phyloP scores from a whole-genome alignment of 805 yeast genomes.

The Gaillardinia entomophila region DNA sequence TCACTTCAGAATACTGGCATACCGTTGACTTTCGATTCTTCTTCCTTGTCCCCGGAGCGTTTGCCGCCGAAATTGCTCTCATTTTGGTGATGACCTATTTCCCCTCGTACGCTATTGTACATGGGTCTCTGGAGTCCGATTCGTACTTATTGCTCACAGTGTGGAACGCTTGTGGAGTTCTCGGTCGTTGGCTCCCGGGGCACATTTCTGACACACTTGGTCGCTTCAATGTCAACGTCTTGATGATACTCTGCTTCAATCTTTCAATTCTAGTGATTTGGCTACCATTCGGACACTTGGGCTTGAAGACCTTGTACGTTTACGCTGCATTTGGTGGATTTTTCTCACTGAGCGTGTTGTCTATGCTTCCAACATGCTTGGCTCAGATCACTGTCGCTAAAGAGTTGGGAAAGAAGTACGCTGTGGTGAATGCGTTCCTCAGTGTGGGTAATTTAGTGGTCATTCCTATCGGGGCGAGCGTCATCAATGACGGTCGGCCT shows the following conservation, averaged over 20 bases:
- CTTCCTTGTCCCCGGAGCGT: conserved; percentile 23
- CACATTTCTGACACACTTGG: conserved; percentile 21
- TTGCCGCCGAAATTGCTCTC: conserved; percentile 23
- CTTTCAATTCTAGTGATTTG: conserved; percentile 23
- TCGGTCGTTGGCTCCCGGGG: conserved; percentile 29
- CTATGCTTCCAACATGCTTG: conserved; percentile 27
- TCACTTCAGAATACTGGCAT: too few relatives aligned
- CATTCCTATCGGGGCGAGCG: conserved; percentile 27
- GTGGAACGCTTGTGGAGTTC: conserved; percentile 24
- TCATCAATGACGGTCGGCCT: conserved; percentile 20
- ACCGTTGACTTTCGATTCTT: conserved; percentile 15
- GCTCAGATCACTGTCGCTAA: conserved; percentile 20
- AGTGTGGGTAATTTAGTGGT: conserved; percentile 24
- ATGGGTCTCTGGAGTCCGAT: conserved; percentile 22
- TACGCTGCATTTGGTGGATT: conserved; percentile 31
- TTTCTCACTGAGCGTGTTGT: conserved; percentile 28
- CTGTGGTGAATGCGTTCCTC: conserved; percentile 23
- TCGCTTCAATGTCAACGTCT: conserved; percentile 24
- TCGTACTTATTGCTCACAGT: conserved; percentile 22
- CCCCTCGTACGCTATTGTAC: conserved; percentile 28
- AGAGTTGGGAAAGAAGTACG: conserved; percentile 32
- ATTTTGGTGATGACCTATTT: conserved; percentile 25
- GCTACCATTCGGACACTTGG: conserved; percentile 26
- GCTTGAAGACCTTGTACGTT: conserved; percentile 18
- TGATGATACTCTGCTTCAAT: conserved; percentile 21